Conservation (phyloP, 371 early-diverging fungal genomes). For the Zopfochytrium polystomum region DNA sequence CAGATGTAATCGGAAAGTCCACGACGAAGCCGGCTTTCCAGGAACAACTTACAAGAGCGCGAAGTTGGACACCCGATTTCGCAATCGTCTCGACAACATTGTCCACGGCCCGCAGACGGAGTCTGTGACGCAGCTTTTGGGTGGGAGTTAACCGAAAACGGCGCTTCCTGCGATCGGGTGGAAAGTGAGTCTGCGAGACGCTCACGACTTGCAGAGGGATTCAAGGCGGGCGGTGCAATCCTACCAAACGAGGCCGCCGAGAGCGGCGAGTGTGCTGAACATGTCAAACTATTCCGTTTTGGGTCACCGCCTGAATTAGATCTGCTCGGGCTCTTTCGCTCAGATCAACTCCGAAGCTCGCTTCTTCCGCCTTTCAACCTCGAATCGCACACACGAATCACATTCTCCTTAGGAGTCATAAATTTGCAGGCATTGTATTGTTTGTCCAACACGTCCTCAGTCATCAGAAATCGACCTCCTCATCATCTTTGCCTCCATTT, state of each 20-base stretch:
- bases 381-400: not conserved
- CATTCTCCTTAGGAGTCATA: not conserved
- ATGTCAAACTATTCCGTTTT: not conserved
- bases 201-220: not conserved
- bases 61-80: conserved; percentile 83
- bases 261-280: not conserved
- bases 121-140: conserved; percentile 91
- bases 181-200: not conserved
- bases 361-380: not conserved
- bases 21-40: not conserved
- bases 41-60: conserved; percentile 64
- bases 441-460: too few relatives aligned
- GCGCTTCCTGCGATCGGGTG: conserved; percentile 42
- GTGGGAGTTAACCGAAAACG: conserved; percentile 81
- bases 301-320: too few relatives aligned
- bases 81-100: conserved; percentile 77
- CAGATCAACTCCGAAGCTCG: not conserved
- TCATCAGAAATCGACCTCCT: too few relatives aligned
- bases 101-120: conserved; percentile 88
- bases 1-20: conserved; percentile 2
- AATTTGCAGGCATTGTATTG: not conserved
- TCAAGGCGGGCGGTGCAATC: not conserved
- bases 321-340: not conserved
- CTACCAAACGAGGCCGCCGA: conserved; percentile 4
- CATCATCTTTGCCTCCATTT: too few relatives aligned